Base-by-base conservation (phyloP, 768 basidiomycete species). In the Rhodosporidiobolus sp. region DNA sequence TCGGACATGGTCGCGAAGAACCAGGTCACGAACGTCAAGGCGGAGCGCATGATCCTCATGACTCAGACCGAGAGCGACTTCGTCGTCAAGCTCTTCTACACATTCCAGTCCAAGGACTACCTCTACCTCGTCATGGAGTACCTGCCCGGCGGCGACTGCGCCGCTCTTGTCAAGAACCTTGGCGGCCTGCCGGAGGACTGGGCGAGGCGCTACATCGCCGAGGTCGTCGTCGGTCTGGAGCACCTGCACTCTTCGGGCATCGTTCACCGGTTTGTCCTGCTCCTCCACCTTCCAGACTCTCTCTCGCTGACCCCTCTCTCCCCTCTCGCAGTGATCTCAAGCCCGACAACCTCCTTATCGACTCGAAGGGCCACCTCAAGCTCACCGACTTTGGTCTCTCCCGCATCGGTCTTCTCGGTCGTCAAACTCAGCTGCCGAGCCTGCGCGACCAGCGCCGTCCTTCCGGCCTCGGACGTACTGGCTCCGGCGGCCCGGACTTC, bases 1-100 rank as follows among this genome's bases (percentile, higher is more conserved):
- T 92, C 94, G n/a, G 96, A 99, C 82, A 99, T 99, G 96, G 98
- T 99, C 81, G 92, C 96, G 52, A 99, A 99, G 86, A 99, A 99
- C 84, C 96, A 99, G 82, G 95, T 99, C 81, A 98, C 96, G 60
- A 99, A 98, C 80, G 96, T 99, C 81, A 98, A 98, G 83, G 96
- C 96, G 3, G 96, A 99, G 83, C 87, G 96, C 68, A 98, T 96
- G 89, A 99, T 99, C 78, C 86, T 99, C 77, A 99, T 99, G 96
- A 94, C 94, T 80, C 95, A 98, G 81, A 67, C 70, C 26, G 94
- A 96, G 81, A 96, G 94, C 16, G 95, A 96, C 24, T 79, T 98
- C 79, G 96, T 98, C 61, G 93, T 93, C 60, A 96, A 96, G 82
- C 84, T 99, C 46, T 99, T 90, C 83, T 99, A 94, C 83, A 98